Base-by-base conservation (phyloP, 352 stramenopile genomes). In the Globisporangium apiculatum region DNA sequence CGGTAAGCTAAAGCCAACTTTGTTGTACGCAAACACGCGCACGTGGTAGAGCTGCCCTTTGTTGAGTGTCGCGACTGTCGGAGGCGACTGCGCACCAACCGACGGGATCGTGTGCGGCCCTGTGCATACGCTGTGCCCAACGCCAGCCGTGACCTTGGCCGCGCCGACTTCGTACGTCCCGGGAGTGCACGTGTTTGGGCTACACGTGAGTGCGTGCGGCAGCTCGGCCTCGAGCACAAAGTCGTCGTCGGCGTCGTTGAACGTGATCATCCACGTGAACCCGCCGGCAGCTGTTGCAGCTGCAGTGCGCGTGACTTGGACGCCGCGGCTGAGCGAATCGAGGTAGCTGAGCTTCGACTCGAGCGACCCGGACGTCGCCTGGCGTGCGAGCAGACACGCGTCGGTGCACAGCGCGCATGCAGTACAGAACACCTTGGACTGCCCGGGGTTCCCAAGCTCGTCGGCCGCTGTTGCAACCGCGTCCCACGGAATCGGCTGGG, bases 21-120 rank as follows among this genome's bases (percentile, higher is more conserved):
- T 76, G 75, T 98, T 99, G 72, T 98, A 98, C 7, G 95, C 91
- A 41, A 91, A 96, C 18, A 98, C 91, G 7, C 94, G 89, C 18
- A 91, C 89, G 62, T 97, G 94, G 71, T 98, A 98, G n/a, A 89
- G 66, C 53, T 96, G 72, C 0, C 95, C 95, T 55, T 97, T 86
- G 53, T 87, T 85, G 7, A 98, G 73, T 9, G 74, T 80, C 7
- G 71, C 76, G 1, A 62, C 61, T 0, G 65, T 62, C 3, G 83
- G 94, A 24, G 98, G 75, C 5, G 97, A 69, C 40, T 94, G 75
- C 9, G 68, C 11, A 12, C 40, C 40, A 31, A 62, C 62, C 0
- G 64, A 65, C 3, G 83, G 94, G 36, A 98, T 77, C 4, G 97
- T 69, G 37, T 94, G 75, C 14, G 68, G 79, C 11, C 91, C 91